Base-by-base conservation (phyloP, 2,329 filamentous ascomycete genomes). In the Pseudocercospora crystallina region DNA sequence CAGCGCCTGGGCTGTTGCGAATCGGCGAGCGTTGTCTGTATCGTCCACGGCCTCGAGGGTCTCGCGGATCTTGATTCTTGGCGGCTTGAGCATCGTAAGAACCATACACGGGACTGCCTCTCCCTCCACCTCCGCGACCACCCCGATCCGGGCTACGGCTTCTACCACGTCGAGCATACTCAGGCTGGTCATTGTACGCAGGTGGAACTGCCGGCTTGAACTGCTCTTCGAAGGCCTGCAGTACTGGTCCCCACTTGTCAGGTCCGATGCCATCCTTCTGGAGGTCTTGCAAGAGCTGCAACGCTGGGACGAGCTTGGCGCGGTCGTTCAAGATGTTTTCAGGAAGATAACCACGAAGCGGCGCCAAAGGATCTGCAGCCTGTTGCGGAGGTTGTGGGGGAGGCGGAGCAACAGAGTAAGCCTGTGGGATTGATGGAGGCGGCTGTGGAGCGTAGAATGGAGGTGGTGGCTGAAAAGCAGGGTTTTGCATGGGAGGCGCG, bases 1-100 rank as follows among this genome's bases (percentile, higher is more conserved):
- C 68, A 61, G 82, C 81, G 56, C 77, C 80, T 50, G 84, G 78
- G 65, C 86, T 85, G 59, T 80, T 80, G 57, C 86, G 84, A 49
- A 83, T 81, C 48, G 82, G 78, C 39, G 91, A 95, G 65, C 94
- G 89, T 69, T 96, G 90, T 58, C 92, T 88, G 73, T 95, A 96
- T 34, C 90, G 76, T 59, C 73, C 79, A 54, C 83, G 78, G 43
- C 80, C 76, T 14, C 58, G 54, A 31, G 62, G 60, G 17, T 62
- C 58, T 32, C 56, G 50, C 5, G 61, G 57, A 8, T 56, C 58
- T n/a, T 59, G 47, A 36, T 57, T 56, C 15, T 57, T 56, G 8
- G 57, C 57, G 7, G 54, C 49, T 13, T 51, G 55, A 3, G 64
- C 85, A 53, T 87, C 85, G 72, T 89, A 92, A 47, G 86, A 82